phyloP scores from a whole-genome alignment of 805 yeast genomes.

The Maudiozyma saulgeensis region DNA sequence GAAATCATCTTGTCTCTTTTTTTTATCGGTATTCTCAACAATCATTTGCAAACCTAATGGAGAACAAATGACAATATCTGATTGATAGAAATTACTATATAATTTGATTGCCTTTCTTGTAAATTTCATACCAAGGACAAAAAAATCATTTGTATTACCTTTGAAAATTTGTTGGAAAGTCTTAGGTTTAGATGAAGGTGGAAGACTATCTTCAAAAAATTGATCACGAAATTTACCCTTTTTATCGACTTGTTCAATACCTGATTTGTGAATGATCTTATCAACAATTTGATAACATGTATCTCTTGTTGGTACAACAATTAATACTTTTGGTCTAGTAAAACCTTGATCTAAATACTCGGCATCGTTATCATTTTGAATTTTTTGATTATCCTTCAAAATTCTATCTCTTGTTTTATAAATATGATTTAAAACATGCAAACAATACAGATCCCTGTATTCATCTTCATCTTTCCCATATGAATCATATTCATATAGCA shows the following conservation, averaged over 20 bases:
- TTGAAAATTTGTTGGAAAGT: conserved; percentile 73
- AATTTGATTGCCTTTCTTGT: conserved; percentile 81
- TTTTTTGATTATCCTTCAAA: conserved; percentile 59
- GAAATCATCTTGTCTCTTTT: conserved; percentile 65
- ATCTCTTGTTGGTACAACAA: conserved; percentile 77
- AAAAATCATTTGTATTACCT: conserved; percentile 88
- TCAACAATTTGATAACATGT: conserved; percentile 62
- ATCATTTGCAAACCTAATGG: conserved; percentile 83
- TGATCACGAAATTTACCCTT: conserved; percentile 63
- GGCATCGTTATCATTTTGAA: conserved; percentile 37
- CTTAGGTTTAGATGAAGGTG: conserved; percentile 55
- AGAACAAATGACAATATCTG: conserved; percentile 83
- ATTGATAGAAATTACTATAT: conserved; percentile 71
- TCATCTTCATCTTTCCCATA: conserved; percentile 37
- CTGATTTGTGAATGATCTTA: conserved; percentile 51
- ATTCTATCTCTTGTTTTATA: conserved; percentile 81
- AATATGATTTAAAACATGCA: conserved; percentile 77
- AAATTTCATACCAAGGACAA: conserved; percentile 82
- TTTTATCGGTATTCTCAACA: conserved; percentile 51
- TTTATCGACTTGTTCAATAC: conserved; percentile 71
- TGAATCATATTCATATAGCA: conserved; percentile 48
- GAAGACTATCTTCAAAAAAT: conserved; percentile 45
- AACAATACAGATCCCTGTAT: conserved; percentile 52
- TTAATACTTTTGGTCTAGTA: conserved; percentile 81
- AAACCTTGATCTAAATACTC: conserved; percentile 90